Evolutionary conservation across 768 basidiomycete species (phyloP).

Genomic region (Auricularia heimuer): DNA sequence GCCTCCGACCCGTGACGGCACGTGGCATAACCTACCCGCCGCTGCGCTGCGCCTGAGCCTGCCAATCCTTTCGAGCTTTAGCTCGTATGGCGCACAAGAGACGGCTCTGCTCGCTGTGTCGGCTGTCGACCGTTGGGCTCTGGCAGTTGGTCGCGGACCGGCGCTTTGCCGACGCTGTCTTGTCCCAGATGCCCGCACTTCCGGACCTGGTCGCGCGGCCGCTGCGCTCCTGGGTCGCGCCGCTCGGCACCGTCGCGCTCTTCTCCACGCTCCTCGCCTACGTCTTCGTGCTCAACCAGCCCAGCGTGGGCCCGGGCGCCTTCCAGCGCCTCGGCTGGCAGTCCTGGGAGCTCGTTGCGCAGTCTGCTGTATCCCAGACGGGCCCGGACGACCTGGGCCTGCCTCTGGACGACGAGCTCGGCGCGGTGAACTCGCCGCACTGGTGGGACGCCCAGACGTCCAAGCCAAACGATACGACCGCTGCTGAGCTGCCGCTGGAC

Average conservation of each 20-base stretch:
- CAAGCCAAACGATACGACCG: slow-evolving; percentile 9
- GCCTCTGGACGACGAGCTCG: slow-evolving; percentile 3
- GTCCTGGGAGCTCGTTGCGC: slow-evolving; percentile 53
- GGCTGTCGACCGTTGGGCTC: too few relatives aligned
- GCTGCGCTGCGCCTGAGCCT: too few relatives aligned
- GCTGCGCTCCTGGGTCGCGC: slow-evolving; percentile 44
- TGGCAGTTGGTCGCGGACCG: too few relatives aligned
- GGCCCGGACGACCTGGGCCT: slow-evolving; percentile 6
- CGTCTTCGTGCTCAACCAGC: slow-evolving; percentile 75
- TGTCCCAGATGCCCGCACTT: neutral
- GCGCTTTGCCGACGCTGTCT: too few relatives aligned
- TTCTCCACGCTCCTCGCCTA: slow-evolving; percentile 69
- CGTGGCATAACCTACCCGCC: too few relatives aligned
- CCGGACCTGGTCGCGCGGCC: neutral
- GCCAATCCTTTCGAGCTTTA: too few relatives aligned
- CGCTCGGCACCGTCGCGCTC: slow-evolving; percentile 48
- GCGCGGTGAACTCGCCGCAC: neutral
- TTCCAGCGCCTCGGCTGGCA: slow-evolving; percentile 80
- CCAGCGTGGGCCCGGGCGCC: slow-evolving; percentile 58
- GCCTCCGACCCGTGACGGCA: too few relatives aligned
- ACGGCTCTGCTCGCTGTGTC: too few relatives aligned
- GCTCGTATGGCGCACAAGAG: too few relatives aligned
- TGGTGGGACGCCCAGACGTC: slow-evolving; percentile 6
- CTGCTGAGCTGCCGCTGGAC: neutral
- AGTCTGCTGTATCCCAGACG: neutral